These are phyloP conservation scores for Candida coleopterorum DNA, from an alignment of 805 yeast genomes.

Conservation along the genomic window DNA sequence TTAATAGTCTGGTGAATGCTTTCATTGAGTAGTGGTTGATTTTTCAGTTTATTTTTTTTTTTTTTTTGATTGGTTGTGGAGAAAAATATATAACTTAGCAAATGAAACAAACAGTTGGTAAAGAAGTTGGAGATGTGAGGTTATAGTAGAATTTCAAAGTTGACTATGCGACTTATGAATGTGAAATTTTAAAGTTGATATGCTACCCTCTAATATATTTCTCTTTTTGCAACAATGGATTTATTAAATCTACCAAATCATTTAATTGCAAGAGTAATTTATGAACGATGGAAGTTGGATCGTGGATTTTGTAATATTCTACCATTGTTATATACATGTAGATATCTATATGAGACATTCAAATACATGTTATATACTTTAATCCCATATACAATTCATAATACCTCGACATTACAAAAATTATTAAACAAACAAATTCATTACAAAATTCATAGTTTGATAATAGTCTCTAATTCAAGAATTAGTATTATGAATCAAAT, in stretches of 20 bases:
- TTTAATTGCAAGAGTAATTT: constrained; percentile 11
- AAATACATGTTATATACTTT: constrained; percentile 11
- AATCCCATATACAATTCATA: constrained; percentile 7
- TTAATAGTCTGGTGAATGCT: constrained; percentile 26
- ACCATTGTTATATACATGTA: constrained; percentile 11
- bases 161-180: no score
- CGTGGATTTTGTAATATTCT: constrained; percentile 5
- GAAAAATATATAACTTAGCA: no score
- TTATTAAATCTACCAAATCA: constrained; percentile 10
- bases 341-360: constrained; percentile 7
- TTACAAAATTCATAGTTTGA: not conserved
- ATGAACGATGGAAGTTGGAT: not conserved
- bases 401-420: not conserved
- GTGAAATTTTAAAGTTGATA: not conserved
- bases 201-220: not conserved
- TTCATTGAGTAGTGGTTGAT: constrained; percentile 34
- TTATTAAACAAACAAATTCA: not conserved
- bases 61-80: constrained; percentile 1
- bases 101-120: no score
- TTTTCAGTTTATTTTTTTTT: constrained; percentile 1
- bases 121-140: no score
- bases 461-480: not conserved
- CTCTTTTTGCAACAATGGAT: not conserved
- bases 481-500: not conserved
- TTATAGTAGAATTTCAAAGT: no score